phyloP scores from a whole-genome alignment of 1,139 yeast genomes.

The Taphrina betulina region DNA sequence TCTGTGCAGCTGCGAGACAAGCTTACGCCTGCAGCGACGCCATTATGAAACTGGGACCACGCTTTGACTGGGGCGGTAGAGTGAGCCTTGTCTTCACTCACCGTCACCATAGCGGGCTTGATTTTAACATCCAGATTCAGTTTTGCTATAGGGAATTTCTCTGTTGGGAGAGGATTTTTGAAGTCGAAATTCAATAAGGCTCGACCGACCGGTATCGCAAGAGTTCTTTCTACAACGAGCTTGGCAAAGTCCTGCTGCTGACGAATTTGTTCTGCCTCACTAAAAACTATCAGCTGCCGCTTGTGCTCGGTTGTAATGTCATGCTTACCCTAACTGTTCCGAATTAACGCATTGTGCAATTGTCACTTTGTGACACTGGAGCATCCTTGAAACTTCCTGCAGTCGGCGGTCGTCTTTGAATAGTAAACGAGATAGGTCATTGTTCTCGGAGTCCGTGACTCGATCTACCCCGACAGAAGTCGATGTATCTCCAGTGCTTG shows the following conservation, averaged over 20 bases:
- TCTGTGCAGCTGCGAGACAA: slow-evolving; percentile 68
- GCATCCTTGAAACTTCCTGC: slow-evolving; percentile 67
- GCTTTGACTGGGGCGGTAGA: slow-evolving; percentile 55
- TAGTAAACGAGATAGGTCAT: slow-evolving; percentile 46
- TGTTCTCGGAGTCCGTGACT: too few species aligned
- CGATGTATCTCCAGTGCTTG: too few species aligned
- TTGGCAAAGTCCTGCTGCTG: slow-evolving; percentile 66
- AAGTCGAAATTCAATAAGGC: slow-evolving; percentile 71
- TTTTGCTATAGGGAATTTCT: slow-evolving; percentile 75
- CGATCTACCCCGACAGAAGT: too few species aligned
- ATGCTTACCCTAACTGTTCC: slow-evolving; percentile 46
- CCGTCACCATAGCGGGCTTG: slow-evolving; percentile 65
- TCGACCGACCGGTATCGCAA: slow-evolving; percentile 75
- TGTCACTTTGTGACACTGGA: slow-evolving; percentile 63
- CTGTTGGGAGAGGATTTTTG: slow-evolving; percentile 76
- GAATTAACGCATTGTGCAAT: slow-evolving; percentile 13
- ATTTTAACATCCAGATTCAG: slow-evolving; percentile 68
- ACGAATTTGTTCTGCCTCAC: slow-evolving; percentile 60
- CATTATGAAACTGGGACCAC: slow-evolving; percentile 94
- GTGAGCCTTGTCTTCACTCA: slow-evolving; percentile 58
- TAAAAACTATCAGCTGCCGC: slow-evolving; percentile 35
- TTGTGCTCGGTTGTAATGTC: too few species aligned
- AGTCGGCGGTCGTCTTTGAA: slow-evolving; percentile 78
- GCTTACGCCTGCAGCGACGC: slow-evolving; percentile 82
- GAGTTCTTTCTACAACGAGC: slow-evolving; percentile 66